phyloP scores from a whole-genome alignment of 2,329 filamentous ascomycete genomes.

The Fusarium humuli region DNA sequence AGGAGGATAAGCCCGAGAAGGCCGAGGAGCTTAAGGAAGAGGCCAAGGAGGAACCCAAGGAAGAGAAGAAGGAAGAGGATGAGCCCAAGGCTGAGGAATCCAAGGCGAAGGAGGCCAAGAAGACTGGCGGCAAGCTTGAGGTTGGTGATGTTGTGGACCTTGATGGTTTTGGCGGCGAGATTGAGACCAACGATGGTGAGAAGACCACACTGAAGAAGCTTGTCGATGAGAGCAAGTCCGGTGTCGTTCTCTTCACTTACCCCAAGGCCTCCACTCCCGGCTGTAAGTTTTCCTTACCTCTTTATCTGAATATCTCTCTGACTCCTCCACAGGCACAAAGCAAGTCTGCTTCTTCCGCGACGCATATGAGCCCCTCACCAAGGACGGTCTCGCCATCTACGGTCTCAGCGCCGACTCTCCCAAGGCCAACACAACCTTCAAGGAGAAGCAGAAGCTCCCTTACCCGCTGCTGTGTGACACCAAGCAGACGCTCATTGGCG shows the following conservation, averaged over 20 bases:
- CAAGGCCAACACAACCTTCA: constrained; percentile 93
- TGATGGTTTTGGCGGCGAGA: constrained; percentile 73
- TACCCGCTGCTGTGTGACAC: constrained; percentile 92
- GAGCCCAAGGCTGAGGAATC: constrained; percentile 44
- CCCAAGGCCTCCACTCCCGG: constrained; percentile 94
- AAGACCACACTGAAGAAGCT: constrained; percentile 84
- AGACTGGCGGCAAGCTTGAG: constrained; percentile 54
- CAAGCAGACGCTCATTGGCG: constrained; percentile 77
- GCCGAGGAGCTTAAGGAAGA: constrained; percentile 47
- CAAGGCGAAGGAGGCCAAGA: constrained; percentile 53
- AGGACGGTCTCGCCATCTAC: constrained; percentile 85
- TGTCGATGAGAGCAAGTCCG: constrained; percentile 83
- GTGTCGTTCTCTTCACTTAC: constrained; percentile 94
- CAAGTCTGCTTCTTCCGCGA: constrained; percentile 96
- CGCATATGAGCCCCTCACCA: constrained; percentile 78
- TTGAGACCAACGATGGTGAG: constrained; percentile 86
- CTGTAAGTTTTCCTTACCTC: constrained; percentile 70
- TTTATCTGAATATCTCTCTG: neutral
- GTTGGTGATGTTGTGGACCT: constrained; percentile 68
- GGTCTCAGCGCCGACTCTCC: constrained; percentile 89
- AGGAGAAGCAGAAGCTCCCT: constrained; percentile 88
- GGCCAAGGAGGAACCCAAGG: constrained; percentile 28
- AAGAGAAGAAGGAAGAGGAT: constrained; percentile 26
- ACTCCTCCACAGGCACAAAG: constrained; percentile 76
- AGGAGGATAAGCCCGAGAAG: constrained; percentile 51